Conservation (phyloP, 805 yeast genomes). For the Saccharomycopsis lassenensis region DNA sequence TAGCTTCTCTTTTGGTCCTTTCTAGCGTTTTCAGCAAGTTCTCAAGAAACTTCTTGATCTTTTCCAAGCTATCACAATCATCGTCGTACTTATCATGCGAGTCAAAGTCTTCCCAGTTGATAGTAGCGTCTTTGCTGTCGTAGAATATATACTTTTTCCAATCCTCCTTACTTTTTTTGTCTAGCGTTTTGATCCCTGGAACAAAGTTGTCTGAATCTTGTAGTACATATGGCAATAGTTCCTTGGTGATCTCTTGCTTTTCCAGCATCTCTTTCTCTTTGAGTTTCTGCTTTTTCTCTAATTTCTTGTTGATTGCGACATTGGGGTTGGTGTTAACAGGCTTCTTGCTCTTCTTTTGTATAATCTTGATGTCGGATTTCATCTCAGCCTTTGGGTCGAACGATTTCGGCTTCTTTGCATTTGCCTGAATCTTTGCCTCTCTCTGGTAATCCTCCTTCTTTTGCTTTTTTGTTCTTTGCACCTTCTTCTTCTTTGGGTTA, state of each 20-base stretch:
- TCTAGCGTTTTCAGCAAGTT: slow-evolving; percentile 1
- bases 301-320: background rate
- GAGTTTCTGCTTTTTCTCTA: background rate
- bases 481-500: background rate
- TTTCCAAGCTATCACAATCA: slow-evolving; percentile 10
- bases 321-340: slow-evolving; percentile 8
- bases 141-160: slow-evolving; percentile 11
- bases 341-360: background rate
- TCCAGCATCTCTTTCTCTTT: background rate
- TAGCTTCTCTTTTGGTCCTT: slow-evolving; percentile 3
- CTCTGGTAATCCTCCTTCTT: background rate
- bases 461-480: background rate
- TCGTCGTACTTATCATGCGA: slow-evolving; percentile 9
- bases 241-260: slow-evolving; percentile 1
- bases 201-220: slow-evolving; percentile 5
- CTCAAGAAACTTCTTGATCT: slow-evolving; percentile 5
- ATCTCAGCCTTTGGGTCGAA: too few relatives aligned
- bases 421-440: background rate
- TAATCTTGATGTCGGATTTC: slow-evolving; percentile 6
- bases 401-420: slow-evolving; percentile 1
- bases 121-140: slow-evolving; percentile 13
- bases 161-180: slow-evolving; percentile 3
- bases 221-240: slow-evolving; percentile 4
- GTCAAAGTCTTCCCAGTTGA: slow-evolving; percentile 11
- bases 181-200: slow-evolving; percentile 3